A percentile compares a stretch with the other conserved stretches of the same genome.
These are phyloP conservation scores for Herpetospermum pedunculosum DNA, from an alignment of 306 rosid genomes.

Conservation along the genomic window DNA sequence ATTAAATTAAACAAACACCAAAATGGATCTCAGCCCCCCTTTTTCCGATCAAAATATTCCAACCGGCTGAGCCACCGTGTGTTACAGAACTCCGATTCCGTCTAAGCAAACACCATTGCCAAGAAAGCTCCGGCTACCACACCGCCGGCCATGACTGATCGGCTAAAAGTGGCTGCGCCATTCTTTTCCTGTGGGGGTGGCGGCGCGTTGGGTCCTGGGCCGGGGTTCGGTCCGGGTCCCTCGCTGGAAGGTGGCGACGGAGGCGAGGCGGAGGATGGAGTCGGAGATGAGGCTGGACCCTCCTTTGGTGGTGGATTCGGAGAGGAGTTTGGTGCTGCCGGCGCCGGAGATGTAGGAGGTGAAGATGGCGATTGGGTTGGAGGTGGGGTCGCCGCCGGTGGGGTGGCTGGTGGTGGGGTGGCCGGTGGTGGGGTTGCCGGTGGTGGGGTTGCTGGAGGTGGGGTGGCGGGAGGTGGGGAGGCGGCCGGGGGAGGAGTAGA, in stretches of 20 bases:
- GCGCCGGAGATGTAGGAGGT: constrained; percentile 15
- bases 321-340: background rate
- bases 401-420: background rate
- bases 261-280: constrained; percentile 10
- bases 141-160: constrained; percentile 35
- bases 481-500: constrained; percentile 16
- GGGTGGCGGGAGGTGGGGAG: constrained; percentile 14
- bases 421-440: constrained; percentile 8
- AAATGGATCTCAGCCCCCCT: background rate
- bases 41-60: background rate
- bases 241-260: too few relatives aligned
- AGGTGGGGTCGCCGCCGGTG: constrained; percentile 9
- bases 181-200: background rate
- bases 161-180: constrained; percentile 7
- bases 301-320: constrained; percentile 13
- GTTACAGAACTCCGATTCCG: background rate
- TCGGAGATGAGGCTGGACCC: constrained; percentile 4
- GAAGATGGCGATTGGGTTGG: constrained; percentile 10
- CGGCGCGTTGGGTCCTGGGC: background rate
- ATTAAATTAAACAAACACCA: background rate
- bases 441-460: constrained; percentile 18
- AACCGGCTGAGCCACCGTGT: background rate
- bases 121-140: constrained; percentile 53
- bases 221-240: too few relatives aligned
- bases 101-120: constrained; percentile 51